Conservation (phyloP, 441 rosid genomes). For the Pelargonium cotyledonis region DNA sequence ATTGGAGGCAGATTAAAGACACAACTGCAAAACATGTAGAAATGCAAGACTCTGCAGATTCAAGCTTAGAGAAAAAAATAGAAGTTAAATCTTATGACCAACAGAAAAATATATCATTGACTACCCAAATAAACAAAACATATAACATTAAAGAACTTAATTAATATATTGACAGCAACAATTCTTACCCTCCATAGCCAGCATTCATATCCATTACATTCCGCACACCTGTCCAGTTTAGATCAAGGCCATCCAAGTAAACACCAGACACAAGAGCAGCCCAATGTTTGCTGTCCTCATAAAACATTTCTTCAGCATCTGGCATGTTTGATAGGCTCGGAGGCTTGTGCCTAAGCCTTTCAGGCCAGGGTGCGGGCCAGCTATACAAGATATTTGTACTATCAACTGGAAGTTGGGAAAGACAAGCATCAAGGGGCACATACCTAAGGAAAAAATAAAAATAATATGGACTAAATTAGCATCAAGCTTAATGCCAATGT, state of each 20-base stretch:
- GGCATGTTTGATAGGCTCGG: conserved; percentile 33
- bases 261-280: conserved; percentile 55
- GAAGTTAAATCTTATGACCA: conserved; percentile 1
- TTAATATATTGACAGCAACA: neutral
- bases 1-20: neutral
- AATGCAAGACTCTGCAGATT: too few species aligned
- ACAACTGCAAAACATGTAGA: too few species aligned
- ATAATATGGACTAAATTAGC: neutral
- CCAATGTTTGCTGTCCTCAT: conserved; percentile 72
- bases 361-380: conserved; percentile 77
- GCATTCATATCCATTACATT: conserved; percentile 96
- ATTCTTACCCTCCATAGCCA: conserved; percentile 78
- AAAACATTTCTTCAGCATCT: conserved; percentile 32
- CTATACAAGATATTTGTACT: conserved; percentile 25
- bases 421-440: conserved; percentile 52
- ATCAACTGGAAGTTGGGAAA: conserved; percentile 56
- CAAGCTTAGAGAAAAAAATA: too few species aligned
- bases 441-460: conserved; percentile 50
- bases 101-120: neutral
- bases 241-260: conserved; percentile 44
- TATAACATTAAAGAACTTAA: neutral
- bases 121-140: neutral
- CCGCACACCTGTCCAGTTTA: conserved; percentile 61
- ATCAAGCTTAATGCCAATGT: neutral
- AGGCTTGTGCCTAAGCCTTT: conserved; percentile 57